phyloP scores from a whole-genome alignment of 306 rosid genomes.

The Heteromeles arbutifolia region DNA sequence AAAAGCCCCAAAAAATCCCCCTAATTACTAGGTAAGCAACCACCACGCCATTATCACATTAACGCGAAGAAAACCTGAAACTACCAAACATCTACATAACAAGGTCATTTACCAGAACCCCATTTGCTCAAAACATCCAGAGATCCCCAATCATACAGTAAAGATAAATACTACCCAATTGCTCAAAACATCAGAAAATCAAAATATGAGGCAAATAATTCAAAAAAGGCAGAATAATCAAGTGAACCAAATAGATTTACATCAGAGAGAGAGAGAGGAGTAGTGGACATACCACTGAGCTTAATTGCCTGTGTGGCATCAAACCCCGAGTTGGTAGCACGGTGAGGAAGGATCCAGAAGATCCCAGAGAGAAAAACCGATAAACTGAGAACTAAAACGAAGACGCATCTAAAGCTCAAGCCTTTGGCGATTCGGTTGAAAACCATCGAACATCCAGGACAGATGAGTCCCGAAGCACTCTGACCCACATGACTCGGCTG shows the following conservation, averaged over 20 bases:
- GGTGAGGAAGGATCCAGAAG: conserved; percentile 73
- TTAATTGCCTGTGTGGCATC: conserved; percentile 61
- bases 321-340: conserved; percentile 20
- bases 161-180: not conserved
- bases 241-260: not conserved
- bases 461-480: conserved; percentile 32
- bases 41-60: not conserved
- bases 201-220: not conserved
- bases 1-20: not conserved
- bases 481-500: conserved; percentile 24
- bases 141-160: not conserved
- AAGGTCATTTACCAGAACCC: too few species aligned
- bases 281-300: conserved; percentile 45
- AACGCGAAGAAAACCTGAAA: not conserved
- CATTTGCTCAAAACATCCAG: conserved; percentile 3
- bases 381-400: conserved; percentile 50
- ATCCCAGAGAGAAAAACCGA: conserved; percentile 59
- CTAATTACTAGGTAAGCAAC: not conserved
- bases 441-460: conserved; percentile 39
- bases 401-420: conserved; percentile 65
- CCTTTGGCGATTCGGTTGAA: conserved; percentile 22
- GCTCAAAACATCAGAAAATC: conserved; percentile 9
- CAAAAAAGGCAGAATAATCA: not conserved
- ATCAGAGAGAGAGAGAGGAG: not conserved
- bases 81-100: not conserved